phyloP scores from a whole-genome alignment of 495 filamentous ascomycete species.

The Achaetomiella virescens region DNA sequence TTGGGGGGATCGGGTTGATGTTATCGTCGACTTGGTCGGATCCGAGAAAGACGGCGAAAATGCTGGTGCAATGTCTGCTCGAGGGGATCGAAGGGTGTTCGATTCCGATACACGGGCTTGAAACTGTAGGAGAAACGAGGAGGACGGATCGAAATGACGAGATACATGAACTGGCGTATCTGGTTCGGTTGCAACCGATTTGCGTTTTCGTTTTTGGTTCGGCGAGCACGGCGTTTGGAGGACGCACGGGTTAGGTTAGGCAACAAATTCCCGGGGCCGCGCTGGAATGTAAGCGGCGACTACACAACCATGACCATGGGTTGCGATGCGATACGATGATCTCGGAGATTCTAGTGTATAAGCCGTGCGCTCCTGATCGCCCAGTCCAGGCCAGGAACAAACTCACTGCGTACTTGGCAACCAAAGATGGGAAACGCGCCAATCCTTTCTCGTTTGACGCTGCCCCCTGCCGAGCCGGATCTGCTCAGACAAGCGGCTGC shows the following conservation, averaged over 20 bases:
- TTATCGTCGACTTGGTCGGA: background rate
- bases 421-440: background rate
- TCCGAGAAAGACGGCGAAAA: background rate
- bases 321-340: background rate
- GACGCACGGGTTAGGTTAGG: background rate
- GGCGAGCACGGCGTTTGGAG: slow-evolving; percentile 15
- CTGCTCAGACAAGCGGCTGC: slow-evolving; percentile 26
- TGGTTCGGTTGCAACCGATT: background rate
- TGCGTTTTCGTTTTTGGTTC: background rate
- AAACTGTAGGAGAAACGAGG: background rate
- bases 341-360: background rate
- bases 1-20: background rate
- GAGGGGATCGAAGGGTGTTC: background rate
- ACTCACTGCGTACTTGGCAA: background rate
- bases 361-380: background rate
- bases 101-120: background rate
- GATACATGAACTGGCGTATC: background rate
- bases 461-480: background rate
- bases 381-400: background rate
- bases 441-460: background rate
- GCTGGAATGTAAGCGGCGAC: background rate
- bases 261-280: background rate
- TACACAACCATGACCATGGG: background rate
- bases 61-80: background rate
- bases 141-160: background rate